These are phyloP conservation scores for Cinchona pubescens DNA, from an alignment of 257 asterid genomes.

Conservation along the genomic window DNA sequence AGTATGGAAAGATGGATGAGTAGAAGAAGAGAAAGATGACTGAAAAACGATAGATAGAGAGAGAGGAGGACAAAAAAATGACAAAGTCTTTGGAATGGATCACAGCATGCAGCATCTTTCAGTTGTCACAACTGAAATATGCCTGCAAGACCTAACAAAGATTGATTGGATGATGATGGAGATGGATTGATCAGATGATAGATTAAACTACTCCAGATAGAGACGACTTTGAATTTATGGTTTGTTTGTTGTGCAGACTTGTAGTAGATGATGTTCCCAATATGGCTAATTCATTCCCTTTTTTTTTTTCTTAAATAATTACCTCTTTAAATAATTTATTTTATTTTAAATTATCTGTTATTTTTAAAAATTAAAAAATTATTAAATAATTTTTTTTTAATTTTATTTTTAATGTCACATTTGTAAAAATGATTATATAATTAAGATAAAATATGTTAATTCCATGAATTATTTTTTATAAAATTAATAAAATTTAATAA, in stretches of 20 bases:
- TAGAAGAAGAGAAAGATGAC: background rate
- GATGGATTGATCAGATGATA: background rate
- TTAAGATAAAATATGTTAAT: no score
- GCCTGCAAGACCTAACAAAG: background rate
- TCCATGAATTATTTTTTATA: no score
- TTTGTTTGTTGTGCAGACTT: background rate
- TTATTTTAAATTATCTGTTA: no score
- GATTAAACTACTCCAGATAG: conserved; percentile 1
- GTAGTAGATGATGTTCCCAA: background rate
- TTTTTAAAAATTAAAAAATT: no score
- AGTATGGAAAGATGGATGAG: background rate
- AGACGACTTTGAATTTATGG: conserved; percentile 3
- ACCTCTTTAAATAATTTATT: no score
- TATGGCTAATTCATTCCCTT: background rate
- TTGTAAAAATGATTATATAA: no score
- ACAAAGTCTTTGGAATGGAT: conserved; percentile 9
- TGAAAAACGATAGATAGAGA: background rate
- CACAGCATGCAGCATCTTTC: background rate
- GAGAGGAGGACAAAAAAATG: conserved; percentile 3
- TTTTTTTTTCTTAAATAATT: no score
- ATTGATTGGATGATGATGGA: conserved; percentile 13
- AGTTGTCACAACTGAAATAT: background rate
- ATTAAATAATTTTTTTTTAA: no score
- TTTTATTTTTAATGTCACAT: no score
- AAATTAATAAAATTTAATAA: no score